Evolutionary conservation across 345 rosid genomes (phyloP), one percentile per base, ranked within the genome.

Genomic region (Eucalyptus cloeziana): DNA sequence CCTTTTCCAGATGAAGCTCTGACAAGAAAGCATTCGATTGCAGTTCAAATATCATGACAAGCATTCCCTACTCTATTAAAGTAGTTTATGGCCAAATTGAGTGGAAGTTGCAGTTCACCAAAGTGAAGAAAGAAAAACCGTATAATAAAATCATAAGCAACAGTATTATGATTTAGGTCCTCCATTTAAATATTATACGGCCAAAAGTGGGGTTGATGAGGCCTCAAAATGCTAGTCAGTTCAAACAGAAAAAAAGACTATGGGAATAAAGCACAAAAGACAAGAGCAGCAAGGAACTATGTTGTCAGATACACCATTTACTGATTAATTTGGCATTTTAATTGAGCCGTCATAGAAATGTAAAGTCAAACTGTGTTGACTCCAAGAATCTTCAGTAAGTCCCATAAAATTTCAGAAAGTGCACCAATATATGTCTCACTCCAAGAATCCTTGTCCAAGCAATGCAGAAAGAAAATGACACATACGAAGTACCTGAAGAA

Each of bases 1-100:
- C 95, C 96, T 92, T 93, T 93, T 89, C 98, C 99, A 83, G 98
- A 98, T 86, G 99, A 95, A 89, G 98, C 99, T 94, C 99, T 96
- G 92, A 76, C 45, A 76, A 76, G 83, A 76, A 76, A 76, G 47
- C 83, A 21, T 5, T 76, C 13, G 1, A 64, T 88, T 25, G 21
- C 64, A 22, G 11, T 52, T 87, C 79, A 87, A 52, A 49, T 52
- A 60, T 49, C 31, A 40, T 37, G 21, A 37, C 33, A 88, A 88
- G 54, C 27, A 76, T 31, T 22, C 45, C 19, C 52, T 54, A 44
- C 54, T 64, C 88, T 13, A 87, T 54, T 45, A 56, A 22, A 88
- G 56, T 50, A 76, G 83, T 76, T 76, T 21, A 37, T 76, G 14
- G 83, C 83, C 83, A 76, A 76, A 76, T 21, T 10, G 45, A 76